phyloP scores from a whole-genome alignment of 2,329 filamentous ascomycete species.

The Lachnellula occidentalis region DNA sequence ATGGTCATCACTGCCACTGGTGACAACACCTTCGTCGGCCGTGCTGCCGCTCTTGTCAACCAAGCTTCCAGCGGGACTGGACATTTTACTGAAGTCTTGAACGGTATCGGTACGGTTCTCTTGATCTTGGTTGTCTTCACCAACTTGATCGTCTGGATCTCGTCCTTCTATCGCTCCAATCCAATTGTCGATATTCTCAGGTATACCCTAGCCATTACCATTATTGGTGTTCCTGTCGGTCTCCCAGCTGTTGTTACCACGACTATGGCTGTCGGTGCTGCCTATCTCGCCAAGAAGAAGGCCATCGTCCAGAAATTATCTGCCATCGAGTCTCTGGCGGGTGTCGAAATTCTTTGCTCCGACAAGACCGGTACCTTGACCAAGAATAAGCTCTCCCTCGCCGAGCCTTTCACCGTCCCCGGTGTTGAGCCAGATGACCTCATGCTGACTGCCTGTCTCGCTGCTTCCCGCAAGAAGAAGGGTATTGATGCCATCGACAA shows the following conservation, averaged over 20 bases:
- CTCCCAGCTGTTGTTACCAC: conserved; percentile 90
- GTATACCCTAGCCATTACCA: conserved; percentile 84
- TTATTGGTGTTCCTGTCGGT: conserved; percentile 89
- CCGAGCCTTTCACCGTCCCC: conserved; percentile 76
- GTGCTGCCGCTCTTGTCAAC: conserved; percentile 79
- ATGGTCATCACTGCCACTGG: conserved; percentile 78
- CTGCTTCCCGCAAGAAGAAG: conserved; percentile 90
- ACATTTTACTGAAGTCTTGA: conserved; percentile 88
- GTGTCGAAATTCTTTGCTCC: conserved; percentile 89
- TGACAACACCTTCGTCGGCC: conserved; percentile 87
- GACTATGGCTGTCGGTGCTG: conserved; percentile 90
- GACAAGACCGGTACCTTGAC: conserved; percentile 93
- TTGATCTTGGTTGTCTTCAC: conserved; percentile 77
- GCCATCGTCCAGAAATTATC: conserved; percentile 91
- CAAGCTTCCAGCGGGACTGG: conserved; percentile 67
- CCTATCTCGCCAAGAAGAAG: conserved; percentile 87
- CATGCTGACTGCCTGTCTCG: conserved; percentile 86
- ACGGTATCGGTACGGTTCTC: conserved; percentile 77
- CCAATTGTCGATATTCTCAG: conserved; percentile 71
- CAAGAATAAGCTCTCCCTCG: conserved; percentile 87
- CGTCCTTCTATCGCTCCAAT: conserved; percentile 84
- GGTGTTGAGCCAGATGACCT: conserved; percentile 83
- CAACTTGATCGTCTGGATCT: conserved; percentile 77
- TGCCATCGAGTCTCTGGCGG: conserved; percentile 85
- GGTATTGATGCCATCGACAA: conserved; percentile 94